These are phyloP conservation scores for Vigna mungo DNA, from an alignment of 306 rosid genomes.

Conservation along the genomic window DNA sequence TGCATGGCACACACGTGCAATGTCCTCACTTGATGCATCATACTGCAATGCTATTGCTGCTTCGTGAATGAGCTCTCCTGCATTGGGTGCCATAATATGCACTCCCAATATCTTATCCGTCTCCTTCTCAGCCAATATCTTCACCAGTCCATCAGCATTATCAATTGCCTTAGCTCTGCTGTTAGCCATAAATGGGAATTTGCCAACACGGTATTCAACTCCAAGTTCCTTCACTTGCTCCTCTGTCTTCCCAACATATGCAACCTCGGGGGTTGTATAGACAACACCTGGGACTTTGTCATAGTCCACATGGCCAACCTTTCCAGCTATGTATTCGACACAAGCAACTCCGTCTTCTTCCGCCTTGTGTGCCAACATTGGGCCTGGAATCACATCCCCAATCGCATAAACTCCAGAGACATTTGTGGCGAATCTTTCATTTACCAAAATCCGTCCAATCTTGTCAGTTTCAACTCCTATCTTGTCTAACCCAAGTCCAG, in stretches of 20 bases:
- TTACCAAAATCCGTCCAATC: constrained; percentile 79
- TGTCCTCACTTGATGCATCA: constrained; percentile 95
- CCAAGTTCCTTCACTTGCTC: constrained; percentile 90
- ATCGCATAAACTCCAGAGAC: constrained; percentile 88
- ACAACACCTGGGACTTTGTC: constrained; percentile 99
- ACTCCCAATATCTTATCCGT: constrained; percentile 98
- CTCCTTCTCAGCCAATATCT: constrained; percentile 90
- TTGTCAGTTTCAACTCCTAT: constrained; percentile 91
- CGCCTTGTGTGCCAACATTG: constrained; percentile 99
- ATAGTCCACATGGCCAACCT: constrained; percentile 95
- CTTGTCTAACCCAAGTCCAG: constrained; percentile 84
- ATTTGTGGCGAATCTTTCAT: constrained; percentile 79
- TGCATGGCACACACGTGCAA: constrained; percentile 98
- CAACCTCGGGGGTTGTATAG: constrained; percentile 95
- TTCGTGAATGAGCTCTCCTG: constrained; percentile 97
- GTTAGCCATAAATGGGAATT: constrained; percentile 95
- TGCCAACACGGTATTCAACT: constrained; percentile 83
- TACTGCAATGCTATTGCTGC: constrained; percentile 89
- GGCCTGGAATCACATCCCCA: constrained; percentile 98
- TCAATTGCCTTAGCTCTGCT: constrained; percentile 99
- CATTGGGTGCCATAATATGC: constrained; percentile 95
- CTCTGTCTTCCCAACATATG: constrained; percentile 94
- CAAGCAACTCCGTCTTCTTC: constrained; percentile 99
- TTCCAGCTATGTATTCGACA: constrained; percentile 96
- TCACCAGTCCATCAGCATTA: constrained; percentile 92